phyloP scores from a whole-genome alignment of 495 filamentous ascomycete genomes.

The Entonaema liquescens region DNA sequence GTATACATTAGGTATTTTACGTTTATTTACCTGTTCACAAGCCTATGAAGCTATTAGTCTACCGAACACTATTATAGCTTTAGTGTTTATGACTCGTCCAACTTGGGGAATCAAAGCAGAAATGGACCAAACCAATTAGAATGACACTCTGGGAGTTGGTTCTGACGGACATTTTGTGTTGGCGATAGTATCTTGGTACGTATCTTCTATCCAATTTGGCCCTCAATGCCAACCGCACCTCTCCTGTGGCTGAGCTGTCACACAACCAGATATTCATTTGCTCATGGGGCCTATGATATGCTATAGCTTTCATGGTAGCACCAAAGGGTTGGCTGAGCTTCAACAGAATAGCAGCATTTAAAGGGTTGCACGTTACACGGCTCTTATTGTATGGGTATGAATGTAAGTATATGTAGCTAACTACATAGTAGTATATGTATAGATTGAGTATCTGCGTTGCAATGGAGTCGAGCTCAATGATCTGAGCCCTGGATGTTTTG shows the following conservation, averaged over 20 bases:
- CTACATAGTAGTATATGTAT: background rate
- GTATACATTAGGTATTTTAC: background rate
- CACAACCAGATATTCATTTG: slow-evolving; percentile 27
- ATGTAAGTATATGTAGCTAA: background rate
- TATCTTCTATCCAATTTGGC: slow-evolving; percentile 9
- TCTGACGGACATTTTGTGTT: background rate
- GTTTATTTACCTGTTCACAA: background rate
- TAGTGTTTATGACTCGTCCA: background rate
- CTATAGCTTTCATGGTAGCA: background rate
- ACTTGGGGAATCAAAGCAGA: background rate
- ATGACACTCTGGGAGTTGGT: background rate
- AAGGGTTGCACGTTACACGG: background rate
- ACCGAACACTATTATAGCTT: background rate
- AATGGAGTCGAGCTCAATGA: slow-evolving; percentile 26
- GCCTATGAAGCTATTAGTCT: background rate
- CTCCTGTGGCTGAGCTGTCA: slow-evolving; percentile 34
- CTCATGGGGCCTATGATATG: slow-evolving; percentile 18
- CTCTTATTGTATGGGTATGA: background rate
- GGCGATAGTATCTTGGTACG: background rate
- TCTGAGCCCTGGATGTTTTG: slow-evolving; percentile 36
- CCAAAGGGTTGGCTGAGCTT: slow-evolving; percentile 8
- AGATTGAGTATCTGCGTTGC: background rate
- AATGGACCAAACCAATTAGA: background rate
- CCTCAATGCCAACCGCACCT: slow-evolving; percentile 13
- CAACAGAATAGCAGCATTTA: slow-evolving; percentile 11